Conservation (phyloP, 1,139 yeast genomes). For the Kurtzmaniella quercitrusa region DNA sequence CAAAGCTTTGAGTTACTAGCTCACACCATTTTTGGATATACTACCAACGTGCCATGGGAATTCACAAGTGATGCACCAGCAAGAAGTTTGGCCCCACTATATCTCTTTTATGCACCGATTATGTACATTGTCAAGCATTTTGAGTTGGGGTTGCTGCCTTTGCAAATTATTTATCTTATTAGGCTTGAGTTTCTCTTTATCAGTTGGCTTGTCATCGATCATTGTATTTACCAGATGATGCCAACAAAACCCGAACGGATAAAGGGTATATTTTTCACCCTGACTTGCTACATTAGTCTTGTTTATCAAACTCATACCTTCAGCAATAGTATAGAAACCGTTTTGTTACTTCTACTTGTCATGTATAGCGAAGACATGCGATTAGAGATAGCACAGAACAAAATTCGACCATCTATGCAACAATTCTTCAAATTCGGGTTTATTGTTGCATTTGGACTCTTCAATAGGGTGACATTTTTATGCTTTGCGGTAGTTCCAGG, state of each 20-base stretch:
- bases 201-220: constrained; percentile 59
- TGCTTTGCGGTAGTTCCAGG: constrained; percentile 69
- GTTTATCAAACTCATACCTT: constrained; percentile 84
- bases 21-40: constrained; percentile 43
- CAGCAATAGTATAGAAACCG: constrained; percentile 82
- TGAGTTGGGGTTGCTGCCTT: constrained; percentile 29
- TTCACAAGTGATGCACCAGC: constrained; percentile 57
- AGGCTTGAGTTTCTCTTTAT: constrained; percentile 55
- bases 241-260: constrained; percentile 60
- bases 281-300: constrained; percentile 77
- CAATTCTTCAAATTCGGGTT: constrained; percentile 45
- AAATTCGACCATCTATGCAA: constrained; percentile 5
- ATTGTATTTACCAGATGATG: constrained; percentile 44
- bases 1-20: constrained; percentile 79
- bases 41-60: constrained; percentile 80
- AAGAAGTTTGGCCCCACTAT: constrained; percentile 69
- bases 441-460: constrained; percentile 61
- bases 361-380: constrained; percentile 48
- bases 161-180: constrained; percentile 50
- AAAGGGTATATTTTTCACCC: constrained; percentile 61
- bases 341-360: constrained; percentile 54
- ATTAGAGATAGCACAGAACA: constrained; percentile 20
- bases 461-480: constrained; percentile 81
- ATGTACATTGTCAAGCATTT: constrained; percentile 27
- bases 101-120: constrained; percentile 68